Evolutionary conservation across 805 yeast genomes (phyloP).

Genomic region (Pachysolen tannophilus): DNA sequence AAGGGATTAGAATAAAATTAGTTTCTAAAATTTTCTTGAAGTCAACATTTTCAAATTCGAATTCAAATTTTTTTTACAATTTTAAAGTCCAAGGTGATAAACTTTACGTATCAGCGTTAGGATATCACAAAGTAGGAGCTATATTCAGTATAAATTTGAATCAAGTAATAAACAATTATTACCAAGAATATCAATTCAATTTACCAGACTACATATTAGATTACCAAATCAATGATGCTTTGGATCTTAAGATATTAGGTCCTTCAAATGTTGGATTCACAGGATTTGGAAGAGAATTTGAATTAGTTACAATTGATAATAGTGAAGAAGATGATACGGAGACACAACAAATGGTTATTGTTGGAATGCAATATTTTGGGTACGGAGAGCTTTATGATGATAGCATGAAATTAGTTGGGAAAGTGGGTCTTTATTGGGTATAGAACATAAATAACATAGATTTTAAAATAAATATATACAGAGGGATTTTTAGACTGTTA

Average conservation of each 20-base stretch:
- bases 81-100: background rate
- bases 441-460: no score
- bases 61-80: background rate
- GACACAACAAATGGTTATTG: constrained; percentile 18
- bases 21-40: background rate
- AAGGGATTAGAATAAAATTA: background rate
- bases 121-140: constrained; percentile 33
- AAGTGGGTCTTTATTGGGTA: constrained; percentile 19
- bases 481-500: no score
- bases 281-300: constrained; percentile 37
- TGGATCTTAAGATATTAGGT: constrained; percentile 15
- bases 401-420: constrained; percentile 22
- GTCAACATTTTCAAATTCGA: background rate
- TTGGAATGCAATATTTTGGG: constrained; percentile 31
- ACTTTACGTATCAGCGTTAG: constrained; percentile 8
- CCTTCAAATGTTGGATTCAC: constrained; percentile 24
- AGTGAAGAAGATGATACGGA: no score
- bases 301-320: constrained; percentile 13
- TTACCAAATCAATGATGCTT: constrained; percentile 11
- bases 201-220: no score
- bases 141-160: constrained; percentile 32
- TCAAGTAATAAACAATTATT: constrained; percentile 5
- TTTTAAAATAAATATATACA: no score
- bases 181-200: background rate
- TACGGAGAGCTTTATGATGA: constrained; percentile 21